Base-by-base conservation (phyloP, 2,329 filamentous ascomycete species). In the Penicillium vulpinum region DNA sequence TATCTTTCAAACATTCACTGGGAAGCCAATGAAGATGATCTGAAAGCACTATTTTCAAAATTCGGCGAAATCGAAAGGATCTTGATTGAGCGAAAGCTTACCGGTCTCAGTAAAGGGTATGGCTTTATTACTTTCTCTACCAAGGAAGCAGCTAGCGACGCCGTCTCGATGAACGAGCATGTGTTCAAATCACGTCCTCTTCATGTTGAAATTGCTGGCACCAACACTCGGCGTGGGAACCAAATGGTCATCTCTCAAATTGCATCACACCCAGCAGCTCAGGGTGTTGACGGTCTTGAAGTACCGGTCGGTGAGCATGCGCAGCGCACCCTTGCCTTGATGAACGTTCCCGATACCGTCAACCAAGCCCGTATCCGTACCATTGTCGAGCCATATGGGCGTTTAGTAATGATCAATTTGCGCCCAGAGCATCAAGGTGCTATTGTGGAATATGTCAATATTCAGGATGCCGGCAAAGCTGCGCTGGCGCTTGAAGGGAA, bases 321-420 rank as follows among this genome's bases (percentile, higher is more conserved):
- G 29, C 84, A 87, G 48, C 87, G 91, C 51, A 94, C 90, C 0
- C 82, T 97, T 48, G 88, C 88, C 10, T 79, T 99, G 28, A 85
- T 97, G 75, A 89, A 92, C 60, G 80, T 99, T 1, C 91, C 94
- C 0, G 94, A 97, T 69, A 97, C 92, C 0, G 85, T 97, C 67
- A 97, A 95, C 62, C 91, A 96, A 67, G 86, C 89, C 1, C 90
- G 92, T 29, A 85, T 99, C 53, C 85, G 85, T 43, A 82, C 86
- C 0, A 78, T 95, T 3, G 86, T 89, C 9, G 88, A 91, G 64
- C 82, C 85, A 1, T 82, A 87, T 43, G 92, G 91, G 0, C 74
- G 81, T 1, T 81, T 97, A 24, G 81, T 87, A 61, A 93, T 92
- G 72, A 81, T 97, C 4, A 81, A 89, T 13, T 81, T 97, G 11